Evolutionary conservation across 2,329 filamentous ascomycete genomes (phyloP).

Genomic region (Penicillium sp.): DNA sequence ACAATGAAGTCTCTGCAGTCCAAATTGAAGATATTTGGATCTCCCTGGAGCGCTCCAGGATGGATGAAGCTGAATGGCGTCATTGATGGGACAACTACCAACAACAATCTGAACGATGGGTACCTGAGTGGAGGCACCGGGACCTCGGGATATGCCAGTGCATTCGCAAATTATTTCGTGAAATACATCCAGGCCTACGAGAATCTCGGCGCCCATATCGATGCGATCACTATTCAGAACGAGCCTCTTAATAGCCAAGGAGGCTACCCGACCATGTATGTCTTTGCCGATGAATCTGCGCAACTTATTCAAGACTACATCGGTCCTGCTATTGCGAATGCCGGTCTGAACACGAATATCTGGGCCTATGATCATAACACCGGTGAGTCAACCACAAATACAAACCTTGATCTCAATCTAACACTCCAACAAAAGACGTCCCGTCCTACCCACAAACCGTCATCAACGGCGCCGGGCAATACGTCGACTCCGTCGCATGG

Average conservation of each 20-base stretch:
- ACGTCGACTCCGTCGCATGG: conserved; percentile 45
- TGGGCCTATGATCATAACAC: conserved; percentile 51
- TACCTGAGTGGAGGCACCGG: conserved; percentile 35
- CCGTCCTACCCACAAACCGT: conserved; percentile 44
- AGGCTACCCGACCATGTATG: conserved; percentile 48
- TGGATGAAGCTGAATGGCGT: conserved; percentile 51
- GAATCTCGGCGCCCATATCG: conserved; percentile 40
- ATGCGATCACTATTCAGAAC: conserved; percentile 48
- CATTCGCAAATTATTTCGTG: conserved; percentile 45
- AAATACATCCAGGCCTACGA: conserved; percentile 47
- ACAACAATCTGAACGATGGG: conserved; percentile 45
- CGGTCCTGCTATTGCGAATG: conserved; percentile 36
- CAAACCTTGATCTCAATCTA: background rate
- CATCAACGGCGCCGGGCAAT: conserved; percentile 37
- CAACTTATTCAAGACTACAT: conserved; percentile 41
- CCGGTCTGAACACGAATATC: conserved; percentile 34
- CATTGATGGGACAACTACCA: conserved; percentile 33
- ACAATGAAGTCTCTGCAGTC: conserved; percentile 45
- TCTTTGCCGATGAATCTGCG: conserved; percentile 44
- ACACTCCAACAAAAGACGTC: conserved; percentile 30
- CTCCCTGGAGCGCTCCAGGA: conserved; percentile 47
- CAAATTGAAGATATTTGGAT: conserved; percentile 44
- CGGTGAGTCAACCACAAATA: conserved; percentile 17
- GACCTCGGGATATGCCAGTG: conserved; percentile 40
- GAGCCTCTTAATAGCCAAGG: conserved; percentile 48